A percentile compares a stretch with the other conserved stretches of the same genome.
Conservation (phyloP, 371 early-diverging fungal genomes). For the Fennellomyces sp. region DNA sequence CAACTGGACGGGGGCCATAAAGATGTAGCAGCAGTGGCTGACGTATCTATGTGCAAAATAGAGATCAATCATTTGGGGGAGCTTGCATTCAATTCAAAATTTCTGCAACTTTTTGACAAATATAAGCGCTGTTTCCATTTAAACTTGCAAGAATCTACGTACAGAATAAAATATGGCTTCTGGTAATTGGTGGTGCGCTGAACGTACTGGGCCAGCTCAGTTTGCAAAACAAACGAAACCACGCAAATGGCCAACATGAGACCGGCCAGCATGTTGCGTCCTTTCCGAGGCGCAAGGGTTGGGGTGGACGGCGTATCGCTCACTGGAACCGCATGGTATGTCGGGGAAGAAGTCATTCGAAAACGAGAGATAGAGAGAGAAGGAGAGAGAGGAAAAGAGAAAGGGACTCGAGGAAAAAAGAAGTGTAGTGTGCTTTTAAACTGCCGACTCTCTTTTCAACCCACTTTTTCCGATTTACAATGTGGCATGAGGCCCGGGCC, state of each 20-base stretch:
- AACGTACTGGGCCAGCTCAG: constrained; percentile 70
- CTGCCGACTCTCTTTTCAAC: not conserved
- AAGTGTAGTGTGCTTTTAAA: not conserved
- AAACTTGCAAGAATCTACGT: too few relatives aligned
- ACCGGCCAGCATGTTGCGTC: constrained; percentile 32
- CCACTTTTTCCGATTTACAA: constrained; percentile 1
- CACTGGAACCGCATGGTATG: constrained; percentile 34
- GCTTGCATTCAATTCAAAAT: too few relatives aligned
- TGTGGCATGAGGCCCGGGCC: constrained; percentile 32
- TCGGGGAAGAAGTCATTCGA: constrained; percentile 7
- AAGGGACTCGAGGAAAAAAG: too few relatives aligned
- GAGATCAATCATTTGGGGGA: too few relatives aligned
- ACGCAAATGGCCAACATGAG: constrained; percentile 60
- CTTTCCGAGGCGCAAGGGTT: not conserved
- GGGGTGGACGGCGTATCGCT: not conserved
- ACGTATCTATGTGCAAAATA: constrained; percentile 49
- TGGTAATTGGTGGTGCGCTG: constrained; percentile 62
- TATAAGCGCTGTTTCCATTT: too few relatives aligned
- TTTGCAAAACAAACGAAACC: constrained; percentile 65
- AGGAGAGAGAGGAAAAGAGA: not conserved
- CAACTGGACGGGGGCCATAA: constrained; percentile 71
- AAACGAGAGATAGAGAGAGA: not conserved
- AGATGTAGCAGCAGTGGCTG: constrained; percentile 72
- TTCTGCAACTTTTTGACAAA: too few relatives aligned
- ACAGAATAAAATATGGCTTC: constrained; percentile 83